Percentiles rank a stretch among this genome's conserved stretches.
phyloP scores from a whole-genome alignment of 163 green algal species.

The Scenedesmus sp. region DNA sequence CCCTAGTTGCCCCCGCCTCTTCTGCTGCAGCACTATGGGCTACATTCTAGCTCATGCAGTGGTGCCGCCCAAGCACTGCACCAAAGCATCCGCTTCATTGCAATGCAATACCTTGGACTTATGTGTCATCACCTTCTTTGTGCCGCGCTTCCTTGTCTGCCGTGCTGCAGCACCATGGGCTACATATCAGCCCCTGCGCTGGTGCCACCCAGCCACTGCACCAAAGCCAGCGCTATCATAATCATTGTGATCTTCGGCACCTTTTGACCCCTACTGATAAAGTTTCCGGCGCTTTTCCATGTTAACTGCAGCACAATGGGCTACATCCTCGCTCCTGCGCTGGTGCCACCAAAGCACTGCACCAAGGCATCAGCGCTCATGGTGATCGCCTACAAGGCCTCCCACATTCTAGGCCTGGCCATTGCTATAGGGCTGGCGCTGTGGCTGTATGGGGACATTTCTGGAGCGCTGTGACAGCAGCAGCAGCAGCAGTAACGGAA shows the following conservation, averaged over 20 bases:
- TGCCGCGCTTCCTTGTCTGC: too few species aligned
- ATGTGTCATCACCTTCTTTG: too few species aligned
- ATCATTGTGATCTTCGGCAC: not conserved
- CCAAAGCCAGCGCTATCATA: not conserved
- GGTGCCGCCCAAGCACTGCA: constrained; percentile 1
- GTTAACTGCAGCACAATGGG: constrained; percentile 22
- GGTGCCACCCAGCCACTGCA: not conserved
- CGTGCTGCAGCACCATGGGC: constrained; percentile 27
- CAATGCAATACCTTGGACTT: too few species aligned
- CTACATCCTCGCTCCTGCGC: constrained; percentile 43
- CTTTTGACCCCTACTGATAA: not conserved
- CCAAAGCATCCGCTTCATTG: constrained; percentile 1
- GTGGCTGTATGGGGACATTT: constrained; percentile 43
- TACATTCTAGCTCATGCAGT: constrained; percentile 40
- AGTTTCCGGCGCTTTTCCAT: not conserved
- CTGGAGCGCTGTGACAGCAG: constrained; percentile 27
- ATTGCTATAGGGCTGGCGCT: constrained; percentile 32
- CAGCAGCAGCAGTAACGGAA: constrained; percentile 4
- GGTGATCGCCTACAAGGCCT: constrained; percentile 40
- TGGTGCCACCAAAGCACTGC: constrained; percentile 9
- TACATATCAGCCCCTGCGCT: constrained; percentile 42
- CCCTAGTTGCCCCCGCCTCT: not conserved
- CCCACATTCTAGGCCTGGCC: constrained; percentile 43
- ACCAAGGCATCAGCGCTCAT: constrained; percentile 44
- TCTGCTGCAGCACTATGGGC: constrained; percentile 28